These are phyloP conservation scores for Hypoxylon cercidicola DNA, from an alignment of 495 filamentous ascomycete species.

Conservation along the genomic window DNA sequence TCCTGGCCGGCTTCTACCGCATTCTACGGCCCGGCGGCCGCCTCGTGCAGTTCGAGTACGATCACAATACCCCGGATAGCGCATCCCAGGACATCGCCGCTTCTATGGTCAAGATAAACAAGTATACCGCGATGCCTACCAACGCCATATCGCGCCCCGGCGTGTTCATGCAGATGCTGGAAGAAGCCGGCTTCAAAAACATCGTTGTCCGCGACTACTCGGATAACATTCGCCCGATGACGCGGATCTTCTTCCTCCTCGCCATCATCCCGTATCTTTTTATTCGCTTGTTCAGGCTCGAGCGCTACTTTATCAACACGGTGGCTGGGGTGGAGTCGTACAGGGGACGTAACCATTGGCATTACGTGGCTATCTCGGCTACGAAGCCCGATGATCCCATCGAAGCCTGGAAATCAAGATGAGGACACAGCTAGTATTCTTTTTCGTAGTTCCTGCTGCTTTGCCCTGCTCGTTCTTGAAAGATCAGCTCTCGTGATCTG, in stretches of 20 bases:
- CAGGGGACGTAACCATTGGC: conserved; percentile 44
- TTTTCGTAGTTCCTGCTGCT: not conserved
- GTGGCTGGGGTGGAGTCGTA: conserved; percentile 57
- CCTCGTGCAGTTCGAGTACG: conserved; percentile 63
- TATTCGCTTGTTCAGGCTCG: conserved; percentile 56
- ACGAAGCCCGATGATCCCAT: conserved; percentile 45
- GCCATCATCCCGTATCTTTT: conserved; percentile 64
- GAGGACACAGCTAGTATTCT: not conserved
- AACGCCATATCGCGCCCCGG: conserved; percentile 48
- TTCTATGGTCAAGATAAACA: conserved; percentile 51
- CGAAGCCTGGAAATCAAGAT: conserved; percentile 42
- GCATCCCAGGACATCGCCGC: conserved; percentile 45
- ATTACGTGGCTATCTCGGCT: conserved; percentile 54
- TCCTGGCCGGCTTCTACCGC: conserved; percentile 59
- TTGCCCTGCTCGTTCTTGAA: too few relatives aligned
- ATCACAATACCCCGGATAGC: conserved; percentile 49
- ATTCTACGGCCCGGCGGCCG: conserved; percentile 61
- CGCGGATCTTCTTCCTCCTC: conserved; percentile 61
- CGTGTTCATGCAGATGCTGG: conserved; percentile 50
- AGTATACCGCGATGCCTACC: conserved; percentile 61
- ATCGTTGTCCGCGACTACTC: conserved; percentile 59
- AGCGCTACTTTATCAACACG: conserved; percentile 60
- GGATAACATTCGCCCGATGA: conserved; percentile 62
- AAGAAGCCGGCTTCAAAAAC: conserved; percentile 63
- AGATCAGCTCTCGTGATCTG: too few relatives aligned